phyloP scores from a whole-genome alignment of 2,329 filamentous ascomycete species.

The Hymenotorrendiella dingleyae region DNA sequence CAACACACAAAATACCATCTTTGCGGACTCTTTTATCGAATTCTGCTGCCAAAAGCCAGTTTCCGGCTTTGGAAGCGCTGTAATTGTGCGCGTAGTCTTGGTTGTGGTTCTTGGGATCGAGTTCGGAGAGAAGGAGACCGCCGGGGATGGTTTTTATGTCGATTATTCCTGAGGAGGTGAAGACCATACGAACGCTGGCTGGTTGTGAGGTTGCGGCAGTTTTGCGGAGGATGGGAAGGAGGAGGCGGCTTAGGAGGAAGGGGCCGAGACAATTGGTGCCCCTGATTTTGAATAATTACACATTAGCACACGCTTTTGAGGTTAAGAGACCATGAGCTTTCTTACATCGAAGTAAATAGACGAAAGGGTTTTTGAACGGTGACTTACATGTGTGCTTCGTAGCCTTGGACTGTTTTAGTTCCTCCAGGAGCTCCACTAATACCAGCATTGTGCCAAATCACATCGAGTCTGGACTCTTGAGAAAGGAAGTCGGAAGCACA shows the following conservation, averaged over 20 bases:
- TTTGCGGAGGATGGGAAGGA: slow-evolving; percentile 25
- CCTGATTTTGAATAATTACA: too few relatives aligned
- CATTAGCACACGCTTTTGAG: too few relatives aligned
- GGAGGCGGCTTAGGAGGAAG: slow-evolving; percentile 30
- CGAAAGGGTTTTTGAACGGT: too few relatives aligned
- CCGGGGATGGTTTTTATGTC: neutral
- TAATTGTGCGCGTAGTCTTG: neutral
- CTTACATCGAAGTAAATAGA: too few relatives aligned
- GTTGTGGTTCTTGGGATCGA: neutral
- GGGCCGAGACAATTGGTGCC: slow-evolving; percentile 31
- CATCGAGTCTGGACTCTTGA: slow-evolving; percentile 32
- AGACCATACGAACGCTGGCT: neutral
- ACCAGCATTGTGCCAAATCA: slow-evolving; percentile 42
- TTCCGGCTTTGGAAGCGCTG: neutral
- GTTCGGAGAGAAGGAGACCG: neutral
- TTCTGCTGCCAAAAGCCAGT: neutral
- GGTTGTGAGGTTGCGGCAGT: neutral
- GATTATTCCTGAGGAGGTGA: neutral
- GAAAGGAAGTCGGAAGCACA: slow-evolving; percentile 27
- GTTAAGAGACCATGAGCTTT: too few relatives aligned
- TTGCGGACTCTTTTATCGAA: neutral
- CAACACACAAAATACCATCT: neutral
- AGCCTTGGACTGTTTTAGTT: slow-evolving; percentile 15
- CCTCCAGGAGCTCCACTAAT: neutral
- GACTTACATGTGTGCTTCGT: slow-evolving; percentile 32